A percentile compares a stretch with the other conserved stretches of the same genome.
Evolutionary conservation across 1,284 basidiomycete species (phyloP).

Genomic region (Agroathelia rolfsii): DNA sequence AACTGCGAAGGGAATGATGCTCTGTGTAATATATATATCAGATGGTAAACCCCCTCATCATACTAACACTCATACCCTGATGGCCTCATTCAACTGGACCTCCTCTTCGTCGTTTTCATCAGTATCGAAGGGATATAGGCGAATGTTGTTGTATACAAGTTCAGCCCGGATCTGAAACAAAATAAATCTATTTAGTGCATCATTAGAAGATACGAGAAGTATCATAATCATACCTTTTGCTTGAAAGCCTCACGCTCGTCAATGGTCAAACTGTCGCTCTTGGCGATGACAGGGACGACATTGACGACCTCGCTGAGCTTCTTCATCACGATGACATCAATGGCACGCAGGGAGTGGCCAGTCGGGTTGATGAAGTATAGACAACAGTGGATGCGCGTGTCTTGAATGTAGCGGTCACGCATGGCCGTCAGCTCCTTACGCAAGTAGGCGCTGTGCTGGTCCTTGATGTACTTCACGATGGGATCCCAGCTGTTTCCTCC

Average conservation of each 20-base stretch:
- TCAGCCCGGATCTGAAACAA: conserved; percentile 77
- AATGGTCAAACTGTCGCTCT: conserved; percentile 90
- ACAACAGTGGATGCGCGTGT: conserved; percentile 97
- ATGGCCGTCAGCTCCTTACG: conserved; percentile 98
- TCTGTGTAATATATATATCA: conserved; percentile 30
- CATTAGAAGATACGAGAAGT: not conserved
- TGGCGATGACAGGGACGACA: conserved; percentile 97
- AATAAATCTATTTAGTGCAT: not conserved
- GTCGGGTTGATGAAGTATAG: conserved; percentile 98
- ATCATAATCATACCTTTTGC: conserved; percentile 49
- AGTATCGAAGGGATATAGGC: conserved; percentile 93
- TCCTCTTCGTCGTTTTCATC: conserved; percentile 95
- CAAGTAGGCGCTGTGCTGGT: conserved; percentile 97
- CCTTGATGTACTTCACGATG: conserved; percentile 97
- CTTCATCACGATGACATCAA: conserved; percentile 98
- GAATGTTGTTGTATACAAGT: conserved; percentile 87
- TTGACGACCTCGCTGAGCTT: conserved; percentile 98
- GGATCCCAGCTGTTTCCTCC: conserved; percentile 81
- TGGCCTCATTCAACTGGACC: conserved; percentile 81
- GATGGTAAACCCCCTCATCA: conserved; percentile 4
- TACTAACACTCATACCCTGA: conserved; percentile 53
- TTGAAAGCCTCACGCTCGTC: conserved; percentile 94
- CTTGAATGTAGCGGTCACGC: conserved; percentile 96
- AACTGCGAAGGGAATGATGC: conserved; percentile 93
- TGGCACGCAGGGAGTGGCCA: conserved; percentile 85